A percentile compares a stretch with the other conserved stretches of the same genome.
Conservation (phyloP, 306 rosid species). For the Rosa multiflora region DNA sequence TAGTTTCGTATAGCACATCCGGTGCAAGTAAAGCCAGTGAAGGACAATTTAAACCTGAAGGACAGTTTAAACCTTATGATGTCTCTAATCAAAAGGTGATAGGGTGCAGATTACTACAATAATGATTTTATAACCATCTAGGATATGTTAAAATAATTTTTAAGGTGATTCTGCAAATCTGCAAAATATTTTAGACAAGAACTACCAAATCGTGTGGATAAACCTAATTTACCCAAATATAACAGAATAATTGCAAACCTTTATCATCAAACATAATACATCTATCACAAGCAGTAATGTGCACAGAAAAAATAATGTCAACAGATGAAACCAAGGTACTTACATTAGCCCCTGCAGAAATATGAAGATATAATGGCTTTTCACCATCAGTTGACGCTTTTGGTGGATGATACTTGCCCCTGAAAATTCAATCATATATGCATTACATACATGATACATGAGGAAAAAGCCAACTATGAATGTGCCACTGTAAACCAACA, state of each 20-base stretch:
- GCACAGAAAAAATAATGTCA: not conserved
- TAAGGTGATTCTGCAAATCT: not conserved
- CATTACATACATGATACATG: slow-evolving; percentile 21
- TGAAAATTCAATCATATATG: slow-evolving; percentile 31
- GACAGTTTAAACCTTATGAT: no score
- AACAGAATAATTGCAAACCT: not conserved
- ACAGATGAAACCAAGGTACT: slow-evolving; percentile 23
- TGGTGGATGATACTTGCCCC: slow-evolving; percentile 84
- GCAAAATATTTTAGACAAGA: not conserved
- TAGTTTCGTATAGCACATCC: no score
- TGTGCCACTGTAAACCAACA: slow-evolving; percentile 30
- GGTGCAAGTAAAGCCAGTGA: no score
- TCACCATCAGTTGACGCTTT: slow-evolving; percentile 69
- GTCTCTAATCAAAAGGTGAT: no score
- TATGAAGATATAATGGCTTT: slow-evolving; percentile 89
- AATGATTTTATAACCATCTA: not conserved
- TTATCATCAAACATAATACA: not conserved
- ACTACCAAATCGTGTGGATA: not conserved
- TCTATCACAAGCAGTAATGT: not conserved
- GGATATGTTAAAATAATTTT: not conserved
- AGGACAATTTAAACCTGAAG: no score
- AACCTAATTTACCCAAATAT: not conserved
- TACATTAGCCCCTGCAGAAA: slow-evolving; percentile 93
- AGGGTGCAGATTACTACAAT: no score
- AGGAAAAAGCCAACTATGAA: slow-evolving; percentile 6